A percentile compares a stretch with the other conserved stretches of the same genome.
Conservation (phyloP, 2,329 filamentous ascomycete species). For the Ceratocystis destructans region DNA sequence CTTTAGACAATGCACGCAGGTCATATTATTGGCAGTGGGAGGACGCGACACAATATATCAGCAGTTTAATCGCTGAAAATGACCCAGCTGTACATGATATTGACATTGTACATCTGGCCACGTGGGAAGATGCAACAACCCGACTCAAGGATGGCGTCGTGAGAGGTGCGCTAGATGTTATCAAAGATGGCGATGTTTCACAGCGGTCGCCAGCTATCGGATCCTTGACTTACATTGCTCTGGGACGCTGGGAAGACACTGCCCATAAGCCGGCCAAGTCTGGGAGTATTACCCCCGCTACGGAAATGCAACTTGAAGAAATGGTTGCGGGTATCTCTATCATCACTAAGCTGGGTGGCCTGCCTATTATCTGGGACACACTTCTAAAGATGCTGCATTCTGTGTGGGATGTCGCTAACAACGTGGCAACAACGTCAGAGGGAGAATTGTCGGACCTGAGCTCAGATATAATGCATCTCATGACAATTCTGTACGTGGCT, state of each 20-base stretch:
- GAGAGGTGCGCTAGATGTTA: slow-evolving; percentile 39
- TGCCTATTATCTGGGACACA: slow-evolving; percentile 30
- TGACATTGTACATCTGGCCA: slow-evolving; percentile 23
- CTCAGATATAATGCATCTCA: slow-evolving; percentile 48
- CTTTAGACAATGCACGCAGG: slow-evolving; percentile 59
- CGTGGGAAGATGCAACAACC: slow-evolving; percentile 54
- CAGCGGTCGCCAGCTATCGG: slow-evolving; percentile 41
- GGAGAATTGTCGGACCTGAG: slow-evolving; percentile 34
- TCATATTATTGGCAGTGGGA: slow-evolving; percentile 69
- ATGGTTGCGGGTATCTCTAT: slow-evolving; percentile 43
- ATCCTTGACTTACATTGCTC: slow-evolving; percentile 45
- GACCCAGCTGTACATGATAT: slow-evolving; percentile 20
- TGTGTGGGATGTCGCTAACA: slow-evolving; percentile 32
- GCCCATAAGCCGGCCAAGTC: slow-evolving; percentile 36
- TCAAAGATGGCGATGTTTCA: slow-evolving; percentile 34
- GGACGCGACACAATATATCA: slow-evolving; percentile 28
- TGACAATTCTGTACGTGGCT: slow-evolving; percentile 48
- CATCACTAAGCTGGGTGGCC: slow-evolving; percentile 34
- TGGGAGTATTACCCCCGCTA: slow-evolving; percentile 37
- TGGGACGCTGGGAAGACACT: slow-evolving; percentile 58
- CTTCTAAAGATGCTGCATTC: slow-evolving; percentile 39
- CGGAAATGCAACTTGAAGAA: slow-evolving; percentile 42
- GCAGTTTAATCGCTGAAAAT: slow-evolving; percentile 25
- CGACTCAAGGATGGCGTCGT: slow-evolving; percentile 30
- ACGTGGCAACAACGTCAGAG: slow-evolving; percentile 14